Conservation (phyloP, 1,139 yeast species). For the Saccharomyces hybrid region DNA sequence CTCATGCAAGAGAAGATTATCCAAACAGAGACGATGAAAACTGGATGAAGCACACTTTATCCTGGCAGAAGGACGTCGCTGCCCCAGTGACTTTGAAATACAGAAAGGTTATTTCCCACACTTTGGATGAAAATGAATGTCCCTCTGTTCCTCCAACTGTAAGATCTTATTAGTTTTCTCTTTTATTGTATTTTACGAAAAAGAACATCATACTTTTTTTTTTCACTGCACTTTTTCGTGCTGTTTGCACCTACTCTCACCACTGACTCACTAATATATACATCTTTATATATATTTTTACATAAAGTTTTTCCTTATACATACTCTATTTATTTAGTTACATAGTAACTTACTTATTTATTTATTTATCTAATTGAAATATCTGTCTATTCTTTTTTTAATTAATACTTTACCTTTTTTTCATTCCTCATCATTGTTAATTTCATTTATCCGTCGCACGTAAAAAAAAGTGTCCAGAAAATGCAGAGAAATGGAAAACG, state of each 20-base stretch:
- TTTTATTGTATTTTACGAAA: neutral
- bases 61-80: conserved; percentile 76
- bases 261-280: neutral
- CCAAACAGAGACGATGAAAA: conserved; percentile 90
- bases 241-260: neutral
- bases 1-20: conserved; percentile 97
- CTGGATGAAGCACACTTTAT: conserved; percentile 97
- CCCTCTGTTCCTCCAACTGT: conserved; percentile 94
- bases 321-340: conserved; percentile 3
- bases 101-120: conserved; percentile 76
- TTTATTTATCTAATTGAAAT: conserved; percentile 9
- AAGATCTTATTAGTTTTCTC: conserved; percentile 63
- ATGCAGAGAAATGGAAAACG: neutral
- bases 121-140: conserved; percentile 88
- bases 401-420: neutral
- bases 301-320: neutral
- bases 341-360: conserved; percentile 8
- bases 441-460: neutral
- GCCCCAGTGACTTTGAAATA: conserved; percentile 68
- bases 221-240: neutral
- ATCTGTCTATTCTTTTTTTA: neutral
- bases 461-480: neutral
- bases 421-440: too few species aligned
- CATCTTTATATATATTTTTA: neutral
- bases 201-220: neutral